These are phyloP conservation scores for Solanum rostratum DNA, from an alignment of 257 asterid genomes.

Conservation along the genomic window DNA sequence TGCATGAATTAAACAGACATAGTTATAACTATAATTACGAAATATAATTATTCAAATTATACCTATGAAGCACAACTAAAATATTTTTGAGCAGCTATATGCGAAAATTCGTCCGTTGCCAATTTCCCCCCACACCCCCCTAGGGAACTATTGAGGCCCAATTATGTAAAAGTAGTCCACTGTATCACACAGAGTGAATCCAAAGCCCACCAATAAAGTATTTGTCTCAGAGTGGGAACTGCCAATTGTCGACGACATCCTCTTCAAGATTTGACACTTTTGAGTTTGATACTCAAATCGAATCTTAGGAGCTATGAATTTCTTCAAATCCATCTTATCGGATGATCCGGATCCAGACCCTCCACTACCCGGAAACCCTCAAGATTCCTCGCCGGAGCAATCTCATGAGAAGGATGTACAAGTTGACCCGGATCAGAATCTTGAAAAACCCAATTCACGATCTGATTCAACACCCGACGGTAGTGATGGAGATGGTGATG, in stretches of 20 bases:
- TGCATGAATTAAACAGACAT: no score
- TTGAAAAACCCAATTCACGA: not conserved
- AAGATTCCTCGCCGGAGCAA: slow-evolving; percentile 11
- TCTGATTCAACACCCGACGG: not conserved
- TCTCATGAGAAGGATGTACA: slow-evolving; percentile 12
- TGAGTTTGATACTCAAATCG: not conserved
- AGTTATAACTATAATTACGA: no score
- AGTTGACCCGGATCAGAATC: slow-evolving; percentile 1
- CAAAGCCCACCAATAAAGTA: not conserved
- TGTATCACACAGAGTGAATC: not conserved
- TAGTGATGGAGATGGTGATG: not conserved
- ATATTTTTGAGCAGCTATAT: no score
- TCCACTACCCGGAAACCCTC: slow-evolving; percentile 17
- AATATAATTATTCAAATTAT: no score
- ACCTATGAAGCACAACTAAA: no score
- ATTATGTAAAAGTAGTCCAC: not conserved
- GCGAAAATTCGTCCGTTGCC: no score
- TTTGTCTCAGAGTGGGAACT: not conserved
- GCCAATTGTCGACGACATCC: not conserved
- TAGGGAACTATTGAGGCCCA: not conserved
- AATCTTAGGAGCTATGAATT: slow-evolving; percentile 35
- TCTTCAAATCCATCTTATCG: slow-evolving; percentile 66
- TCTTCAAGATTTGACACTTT: not conserved
- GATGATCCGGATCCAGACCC: slow-evolving; percentile 50
- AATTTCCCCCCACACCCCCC: no score